Base-by-base conservation (phyloP, 495 filamentous ascomycete species). In the Talaromyces liani region DNA sequence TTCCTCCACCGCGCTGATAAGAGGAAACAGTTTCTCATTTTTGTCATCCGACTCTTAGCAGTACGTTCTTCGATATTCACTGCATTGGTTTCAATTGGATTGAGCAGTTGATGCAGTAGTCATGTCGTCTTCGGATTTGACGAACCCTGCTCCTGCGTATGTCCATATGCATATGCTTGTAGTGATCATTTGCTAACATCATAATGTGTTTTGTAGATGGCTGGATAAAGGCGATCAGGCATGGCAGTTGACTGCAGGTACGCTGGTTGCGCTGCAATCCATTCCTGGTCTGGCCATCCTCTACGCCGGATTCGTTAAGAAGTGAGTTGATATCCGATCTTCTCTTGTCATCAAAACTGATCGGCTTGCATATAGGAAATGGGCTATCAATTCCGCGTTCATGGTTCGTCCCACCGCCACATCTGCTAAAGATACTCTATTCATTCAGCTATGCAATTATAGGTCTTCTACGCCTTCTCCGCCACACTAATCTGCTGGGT, bases 211-310 rank as follows among this genome's bases (percentile, higher is more conserved):
- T 6, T 33, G 16, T 58, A 69, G 67, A 18, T 83, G 81, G 81
- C 75, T 82, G 24, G 69, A 80, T 63, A 80, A 72, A 56, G 82
- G 82, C 60, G 77, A 85, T 69, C 79, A 84, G 68, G 80, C 82
- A 65, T 85, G 82, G 82, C 82, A 85, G 68, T 67, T 85, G 22
- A 84, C 82, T 18, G 82, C 82, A 8, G 82, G 73, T n/a, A 78
- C 75, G 36, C 68, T 85, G 36, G 82, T 85, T 62, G 81, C 72
- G 25, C 71, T 85, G 25, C 82, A 84, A 65, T 78, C 74, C 56
- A 71, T 85, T 7, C 82, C 82, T 1, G 82, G 82, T 6, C 80
- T 85, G n/a, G 78, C 81, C 39, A 77, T 84, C 10, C 71, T 85
- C 29, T 85, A 85, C 67, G 79, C 79, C 18, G 82, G 82, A 8